Evolutionary conservation across 1,284 basidiomycete species (phyloP), one percentile per base, ranked within the genome.

Genomic region (Microbotryum lychnidis-dioicae): DNA sequence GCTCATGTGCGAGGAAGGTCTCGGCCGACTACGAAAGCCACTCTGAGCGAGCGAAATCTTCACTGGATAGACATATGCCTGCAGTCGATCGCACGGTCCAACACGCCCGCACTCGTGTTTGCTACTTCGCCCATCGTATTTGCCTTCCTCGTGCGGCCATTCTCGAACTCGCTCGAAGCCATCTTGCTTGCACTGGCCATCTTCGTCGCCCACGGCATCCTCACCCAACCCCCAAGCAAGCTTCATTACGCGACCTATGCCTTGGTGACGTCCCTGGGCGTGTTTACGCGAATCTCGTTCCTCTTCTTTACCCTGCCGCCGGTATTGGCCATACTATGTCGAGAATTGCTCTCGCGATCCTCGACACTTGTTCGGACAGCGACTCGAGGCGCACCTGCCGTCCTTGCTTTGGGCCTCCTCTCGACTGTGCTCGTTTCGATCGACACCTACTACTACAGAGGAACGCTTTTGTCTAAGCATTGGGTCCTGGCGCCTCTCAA

Each of bases 141-240:
- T 2, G 67, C 72, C 3, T 75, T 75, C 60, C 57, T 70, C 29
- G 63, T 71, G 5, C 71, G 75, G 2, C 71, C 75, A 3, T 74
- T 76, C 57, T 74, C 73, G 54, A 76, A 76, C 57, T 60, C 73
- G 6, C 47, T 71, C 51, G 75, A 76, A 58, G 63, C 73, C 0
- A 21, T 67, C 31, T 27, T 67, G 20, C 49, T 75, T 7, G 71
- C 69, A 0, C 14, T 62, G 4, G 33, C 65, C 16, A 29, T 72
- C 1, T 29, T 60, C 9, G 6, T 64, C 25, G 8, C 42, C 16
- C 8, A 50, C 1, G 45, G 49, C 33, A 54, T 60, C 7, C 37
- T 33, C 46, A 6, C 7, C n/a, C 60, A 50, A 51, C 25, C 53
- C n/a, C 21, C 29, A 3, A 29, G 21, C 37, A 21, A 21, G 25